Conservation (phyloP, 352 stramenopile genomes). For the Phytophthora agathidicida region DNA sequence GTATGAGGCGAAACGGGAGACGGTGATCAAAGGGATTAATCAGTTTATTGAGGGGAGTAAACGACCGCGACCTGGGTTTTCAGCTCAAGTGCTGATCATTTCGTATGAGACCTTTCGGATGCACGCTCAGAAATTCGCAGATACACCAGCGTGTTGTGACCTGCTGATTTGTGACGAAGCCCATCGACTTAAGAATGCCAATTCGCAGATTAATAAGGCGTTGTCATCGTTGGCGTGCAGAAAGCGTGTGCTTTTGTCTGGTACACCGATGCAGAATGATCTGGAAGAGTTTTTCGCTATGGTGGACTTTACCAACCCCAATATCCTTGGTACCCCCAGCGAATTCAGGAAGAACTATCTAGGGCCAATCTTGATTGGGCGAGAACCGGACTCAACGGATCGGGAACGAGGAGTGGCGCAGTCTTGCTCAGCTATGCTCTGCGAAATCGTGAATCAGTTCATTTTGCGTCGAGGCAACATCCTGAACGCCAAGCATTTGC, state of each 20-base stretch:
- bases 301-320: constrained; percentile 91
- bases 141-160: constrained; percentile 90
- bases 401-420: constrained; percentile 72
- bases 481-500: constrained; percentile 98
- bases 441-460: constrained; percentile 98
- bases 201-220: constrained; percentile 92
- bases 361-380: constrained; percentile 86
- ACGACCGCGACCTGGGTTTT: constrained; percentile 48
- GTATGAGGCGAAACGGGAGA: constrained; percentile 82
- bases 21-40: constrained; percentile 84
- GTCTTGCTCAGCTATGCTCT: constrained; percentile 95
- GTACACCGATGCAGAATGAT: constrained; percentile 99
- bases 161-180: constrained; percentile 99
- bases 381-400: constrained; percentile 92
- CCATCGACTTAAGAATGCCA: constrained; percentile 98
- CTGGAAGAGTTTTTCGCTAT: constrained; percentile 99
- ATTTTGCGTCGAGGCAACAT: constrained; percentile 98
- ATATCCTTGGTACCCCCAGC: constrained; percentile 77
- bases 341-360: constrained; percentile 96
- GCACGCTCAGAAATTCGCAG: constrained; percentile 91
- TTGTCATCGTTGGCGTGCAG: constrained; percentile 85
- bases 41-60: constrained; percentile 87
- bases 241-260: constrained; percentile 95
- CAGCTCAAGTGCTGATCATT: constrained; percentile 85
- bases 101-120: constrained; percentile 94